phyloP scores from a whole-genome alignment of 2,329 filamentous ascomycete species.

The Trichoderma simmonsii region DNA sequence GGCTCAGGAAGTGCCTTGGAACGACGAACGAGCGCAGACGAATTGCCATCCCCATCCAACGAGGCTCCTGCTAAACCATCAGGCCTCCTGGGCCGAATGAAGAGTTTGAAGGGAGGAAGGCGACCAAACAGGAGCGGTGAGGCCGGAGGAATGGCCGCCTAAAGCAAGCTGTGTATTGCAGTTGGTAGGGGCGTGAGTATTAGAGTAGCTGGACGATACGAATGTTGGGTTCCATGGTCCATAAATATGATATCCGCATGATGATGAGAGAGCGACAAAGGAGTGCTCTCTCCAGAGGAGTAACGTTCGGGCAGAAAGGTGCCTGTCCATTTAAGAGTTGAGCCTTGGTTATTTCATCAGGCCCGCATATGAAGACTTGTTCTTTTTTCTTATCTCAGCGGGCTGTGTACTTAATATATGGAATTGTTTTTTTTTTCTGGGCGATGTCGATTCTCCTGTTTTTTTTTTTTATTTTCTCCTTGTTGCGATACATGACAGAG shows the following conservation, averaged over 20 bases:
- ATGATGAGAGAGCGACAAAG: not conserved
- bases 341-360: not conserved
- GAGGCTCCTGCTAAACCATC: constrained; percentile 46
- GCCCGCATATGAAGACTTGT: constrained; percentile 9
- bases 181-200: constrained; percentile 1
- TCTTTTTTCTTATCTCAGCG: not conserved
- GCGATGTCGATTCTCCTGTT: not conserved
- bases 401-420: constrained; percentile 16
- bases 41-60: constrained; percentile 37
- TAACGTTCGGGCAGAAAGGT: not conserved
- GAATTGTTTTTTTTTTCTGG: not conserved
- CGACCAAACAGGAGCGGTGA: constrained; percentile 32
- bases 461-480: not conserved
- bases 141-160: constrained; percentile 26
- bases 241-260: constrained; percentile 12
- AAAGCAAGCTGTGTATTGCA: not conserved
- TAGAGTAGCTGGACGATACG: constrained; percentile 5
- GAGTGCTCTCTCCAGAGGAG: not conserved
- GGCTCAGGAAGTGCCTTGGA: constrained; percentile 50
- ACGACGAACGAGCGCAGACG: constrained; percentile 62
- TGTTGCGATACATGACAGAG: not conserved
- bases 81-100: constrained; percentile 75
- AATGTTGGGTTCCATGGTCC: not conserved
- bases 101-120: constrained; percentile 73
- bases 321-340: constrained; percentile 3